Evolutionary conservation across 2,329 filamentous ascomycete genomes (phyloP), one percentile per base, ranked within the genome.

Genomic region (Phoma sp.): DNA sequence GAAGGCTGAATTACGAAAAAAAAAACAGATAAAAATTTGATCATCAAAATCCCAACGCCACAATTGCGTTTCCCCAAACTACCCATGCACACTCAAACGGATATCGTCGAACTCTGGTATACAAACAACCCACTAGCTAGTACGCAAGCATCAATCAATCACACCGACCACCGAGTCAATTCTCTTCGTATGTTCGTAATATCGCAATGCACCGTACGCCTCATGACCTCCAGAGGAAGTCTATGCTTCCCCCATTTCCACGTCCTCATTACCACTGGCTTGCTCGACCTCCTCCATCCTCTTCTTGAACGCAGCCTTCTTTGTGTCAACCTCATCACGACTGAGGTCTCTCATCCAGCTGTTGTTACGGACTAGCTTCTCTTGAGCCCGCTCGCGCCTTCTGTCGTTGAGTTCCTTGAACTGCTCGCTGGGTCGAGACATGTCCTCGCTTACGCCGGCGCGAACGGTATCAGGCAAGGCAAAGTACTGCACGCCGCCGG

Each of bases 261-360:
- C 70, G 52, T 75, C 72, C 19, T 65, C 68, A 13, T 62, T 60
- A 37, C 55, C 65, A 7, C 43, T 51, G 7, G 51, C 51, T 43
- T 61, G 62, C 47, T 57, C 58, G 6, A 58, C 58, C 50, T 69
- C 64, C 17, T 73, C 71, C 10, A 73, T 55, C 33, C 66, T 60
- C 45, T 71, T 67, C 54, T 69, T 72, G 47, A 72, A 75, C 9
- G 63, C 62, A 7, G 61, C 55, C 57, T 81, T 81, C 57, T 69
- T 71, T 22, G 70, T 72, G 59, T 81, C 80, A 8, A 81, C 77
- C 31, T 80, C 78, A 33, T 81, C 77, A 44, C 75, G 76, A 51
- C 71, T 76, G 41, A 79, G 53, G 33, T 77, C 78, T 61, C 75
- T 77, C 79, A 82, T 82, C 66, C 74, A 80, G 2, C 63, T 67